Evolutionary conservation across 805 yeast genomes (phyloP).

Genomic region (Wickerhamomyces chaumierensis): DNA sequence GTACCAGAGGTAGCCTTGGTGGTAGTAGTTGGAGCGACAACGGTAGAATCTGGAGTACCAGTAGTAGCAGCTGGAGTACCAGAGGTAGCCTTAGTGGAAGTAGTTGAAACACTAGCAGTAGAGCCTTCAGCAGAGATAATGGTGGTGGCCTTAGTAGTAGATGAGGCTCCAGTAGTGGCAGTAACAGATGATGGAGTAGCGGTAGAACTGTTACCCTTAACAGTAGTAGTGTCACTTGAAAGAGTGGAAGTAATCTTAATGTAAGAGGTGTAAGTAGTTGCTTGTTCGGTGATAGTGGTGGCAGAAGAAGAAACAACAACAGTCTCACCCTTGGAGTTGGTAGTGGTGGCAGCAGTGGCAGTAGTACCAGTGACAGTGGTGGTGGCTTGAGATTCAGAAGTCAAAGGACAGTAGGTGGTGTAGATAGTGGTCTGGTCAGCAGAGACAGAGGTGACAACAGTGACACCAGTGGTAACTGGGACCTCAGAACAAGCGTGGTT

Average conservation of each 20-base stretch:
- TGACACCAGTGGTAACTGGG: constrained; percentile 9
- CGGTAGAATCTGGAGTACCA: background rate
- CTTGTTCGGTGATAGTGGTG: constrained; percentile 7
- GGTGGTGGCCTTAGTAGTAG: no score
- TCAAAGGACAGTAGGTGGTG: constrained; percentile 30
- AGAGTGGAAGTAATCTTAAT: constrained; percentile 3
- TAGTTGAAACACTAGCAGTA: no score
- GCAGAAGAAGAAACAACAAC: constrained; percentile 3
- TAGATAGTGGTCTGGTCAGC: constrained; percentile 21
- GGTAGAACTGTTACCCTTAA: background rate
- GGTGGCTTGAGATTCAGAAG: constrained; percentile 3
- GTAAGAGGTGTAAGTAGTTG: constrained; percentile 9
- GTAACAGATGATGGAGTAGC: background rate
- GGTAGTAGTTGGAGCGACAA: constrained; percentile 1
- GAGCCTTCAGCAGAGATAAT: no score
- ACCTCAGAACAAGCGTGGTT: constrained; percentile 4
- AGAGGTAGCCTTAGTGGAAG: background rate
- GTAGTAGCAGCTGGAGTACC: constrained; percentile 1
- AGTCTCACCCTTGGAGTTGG: constrained; percentile 9
- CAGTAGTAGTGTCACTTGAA: constrained; percentile 1
- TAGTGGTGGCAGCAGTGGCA: constrained; percentile 1
- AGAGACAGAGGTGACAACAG: constrained; percentile 5
- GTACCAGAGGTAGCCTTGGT: constrained; percentile 2
- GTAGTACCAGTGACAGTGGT: background rate
- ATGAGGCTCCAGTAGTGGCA: no score